Evolutionary conservation across 331 rosid genomes (phyloP), one percentile per base, ranked within the genome.

Genomic region (Acacia concinna): DNA sequence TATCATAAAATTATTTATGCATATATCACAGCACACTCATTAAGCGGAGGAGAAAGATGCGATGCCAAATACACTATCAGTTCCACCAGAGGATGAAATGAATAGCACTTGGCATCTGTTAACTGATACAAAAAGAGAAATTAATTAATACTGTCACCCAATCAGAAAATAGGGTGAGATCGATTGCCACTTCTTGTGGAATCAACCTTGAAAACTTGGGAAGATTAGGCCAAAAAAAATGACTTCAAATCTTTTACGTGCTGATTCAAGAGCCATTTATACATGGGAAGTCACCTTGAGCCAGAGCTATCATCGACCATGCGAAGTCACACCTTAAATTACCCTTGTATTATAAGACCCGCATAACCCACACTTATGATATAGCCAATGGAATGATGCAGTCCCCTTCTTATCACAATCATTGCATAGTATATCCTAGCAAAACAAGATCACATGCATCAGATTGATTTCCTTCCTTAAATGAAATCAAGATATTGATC

Each of bases 331-430:
- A n/a, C n/a, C 63, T 77, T 71, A 77, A 65, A 87, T 87, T 32
- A 87, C 75, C 68, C 85, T 77, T 15, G 90, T 87, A 73, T 87
- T 87, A 17, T 87, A 87, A 67, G 90, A 87, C 70, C 88, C 82
- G 18, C 90, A 87, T 74, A 37, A 46, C 47, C 72, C 59, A 49
- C 90, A 87, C 47, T 87, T 87, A 23, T 84, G 90, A 82, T 84
- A 84, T 34, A 87, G 77, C 90, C 90, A 87, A 67, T 87, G 90
- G 83, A 87, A 87, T 62, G 56, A 82, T 6, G 90, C 83, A 1
- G 40, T 87, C 18, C 90, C 88, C 68, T 85, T 87, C 85, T 56
- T 84, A 44, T 69, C 82, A 72, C 90, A 87, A 81, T 87, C 90
- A 78, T 82, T 84, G 75, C 90, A 87, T 41, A 87, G 82, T 46